phyloP scores from a whole-genome alignment of 441 rosid genomes.

The Adansonia grandidieri region DNA sequence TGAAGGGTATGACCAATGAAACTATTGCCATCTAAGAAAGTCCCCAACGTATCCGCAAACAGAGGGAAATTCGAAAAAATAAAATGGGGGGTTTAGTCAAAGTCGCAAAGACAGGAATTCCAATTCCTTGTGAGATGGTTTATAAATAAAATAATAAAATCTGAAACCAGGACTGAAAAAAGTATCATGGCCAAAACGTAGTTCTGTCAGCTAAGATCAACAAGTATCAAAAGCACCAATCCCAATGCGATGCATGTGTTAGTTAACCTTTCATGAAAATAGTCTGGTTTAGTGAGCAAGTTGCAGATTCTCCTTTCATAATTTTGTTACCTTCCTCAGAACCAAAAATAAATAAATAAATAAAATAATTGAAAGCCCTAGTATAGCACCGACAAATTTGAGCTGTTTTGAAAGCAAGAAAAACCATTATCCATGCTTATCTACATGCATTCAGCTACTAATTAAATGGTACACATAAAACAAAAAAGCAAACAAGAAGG shows the following conservation, averaged over 20 bases:
- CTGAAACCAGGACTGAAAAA: not conserved
- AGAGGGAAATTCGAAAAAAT: not conserved
- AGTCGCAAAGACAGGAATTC: not conserved
- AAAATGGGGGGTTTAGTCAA: not conserved
- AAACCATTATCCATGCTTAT: not conserved
- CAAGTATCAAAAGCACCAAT: not conserved
- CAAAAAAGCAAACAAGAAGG: too few relatives aligned
- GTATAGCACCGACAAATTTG: not conserved
- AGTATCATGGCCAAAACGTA: not conserved
- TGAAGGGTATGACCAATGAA: not conserved
- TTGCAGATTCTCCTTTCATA: not conserved
- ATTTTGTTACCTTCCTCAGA: too few relatives aligned
- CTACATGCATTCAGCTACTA: not conserved
- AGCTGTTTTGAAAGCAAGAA: conserved; percentile 9
- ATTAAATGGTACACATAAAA: too few relatives aligned
- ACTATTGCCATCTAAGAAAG: not conserved
- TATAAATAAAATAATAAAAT: not conserved
- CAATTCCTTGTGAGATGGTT: not conserved
- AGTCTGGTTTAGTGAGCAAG: not conserved
- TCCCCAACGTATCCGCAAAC: too few relatives aligned
- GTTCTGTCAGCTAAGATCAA: not conserved
- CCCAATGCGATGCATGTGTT: not conserved
- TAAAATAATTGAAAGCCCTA: too few relatives aligned
- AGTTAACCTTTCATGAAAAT: not conserved
- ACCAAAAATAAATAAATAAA: too few relatives aligned